Percentiles rank a stretch among this genome's conserved stretches.
phyloP scores from a whole-genome alignment of 1,139 yeast species.

The Keqinozyma sinolaborantium region DNA sequence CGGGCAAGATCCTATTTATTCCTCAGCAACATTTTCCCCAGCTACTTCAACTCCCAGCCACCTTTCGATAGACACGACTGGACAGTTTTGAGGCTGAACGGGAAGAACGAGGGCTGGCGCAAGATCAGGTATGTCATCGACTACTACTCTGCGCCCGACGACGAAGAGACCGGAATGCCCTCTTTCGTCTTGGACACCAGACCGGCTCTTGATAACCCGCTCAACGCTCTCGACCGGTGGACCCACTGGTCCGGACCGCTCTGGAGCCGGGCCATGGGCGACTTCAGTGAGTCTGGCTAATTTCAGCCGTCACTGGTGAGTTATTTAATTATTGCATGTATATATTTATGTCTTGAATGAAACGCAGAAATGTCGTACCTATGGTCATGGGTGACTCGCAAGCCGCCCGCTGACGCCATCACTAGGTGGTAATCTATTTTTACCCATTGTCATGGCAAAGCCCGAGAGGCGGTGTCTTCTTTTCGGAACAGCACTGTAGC shows the following conservation, averaged over 20 bases:
- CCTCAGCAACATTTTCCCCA: constrained; percentile 71
- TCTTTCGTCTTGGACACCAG: constrained; percentile 90
- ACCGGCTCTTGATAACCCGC: constrained; percentile 79
- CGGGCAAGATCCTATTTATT: constrained; percentile 70
- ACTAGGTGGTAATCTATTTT: no score
- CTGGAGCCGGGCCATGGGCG: constrained; percentile 46
- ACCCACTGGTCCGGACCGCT: constrained; percentile 43
- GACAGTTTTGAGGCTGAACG: constrained; percentile 78
- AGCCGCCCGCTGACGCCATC: no score
- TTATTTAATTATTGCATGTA: constrained; percentile 2
- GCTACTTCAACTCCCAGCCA: constrained; percentile 67
- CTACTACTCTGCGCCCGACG: constrained; percentile 91
- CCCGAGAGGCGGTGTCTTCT: no score
- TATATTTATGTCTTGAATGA: constrained; percentile 1
- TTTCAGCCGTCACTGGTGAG: no score
- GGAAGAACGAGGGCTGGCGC: constrained; percentile 41
- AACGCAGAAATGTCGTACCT: no score
- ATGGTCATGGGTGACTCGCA: no score
- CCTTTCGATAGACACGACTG: constrained; percentile 99
- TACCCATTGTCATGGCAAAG: no score
- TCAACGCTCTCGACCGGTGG: constrained; percentile 65
- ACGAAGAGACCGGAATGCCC: constrained; percentile 83
- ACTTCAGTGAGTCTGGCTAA: constrained; percentile 9
- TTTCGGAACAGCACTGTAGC: no score
- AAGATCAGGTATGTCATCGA: constrained; percentile 89